phyloP scores from a whole-genome alignment of 495 filamentous ascomycete genomes.

The Daldinia childiae region DNA sequence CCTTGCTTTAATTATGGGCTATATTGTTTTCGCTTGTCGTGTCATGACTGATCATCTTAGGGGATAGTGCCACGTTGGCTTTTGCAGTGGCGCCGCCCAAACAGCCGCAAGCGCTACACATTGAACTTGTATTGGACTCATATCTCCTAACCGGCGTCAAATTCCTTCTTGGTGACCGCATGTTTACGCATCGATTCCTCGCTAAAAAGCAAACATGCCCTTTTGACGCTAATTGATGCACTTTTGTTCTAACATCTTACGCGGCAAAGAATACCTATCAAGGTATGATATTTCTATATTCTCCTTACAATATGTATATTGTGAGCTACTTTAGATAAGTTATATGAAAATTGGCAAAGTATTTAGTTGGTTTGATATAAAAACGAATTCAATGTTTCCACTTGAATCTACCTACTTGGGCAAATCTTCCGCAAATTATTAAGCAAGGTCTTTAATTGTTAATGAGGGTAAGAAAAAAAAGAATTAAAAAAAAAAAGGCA shows the following conservation, averaged over 20 bases:
- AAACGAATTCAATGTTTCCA: background rate
- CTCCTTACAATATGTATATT: background rate
- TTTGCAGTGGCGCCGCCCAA: background rate
- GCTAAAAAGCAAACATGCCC: conserved; percentile 11
- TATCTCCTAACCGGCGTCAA: conserved; percentile 1
- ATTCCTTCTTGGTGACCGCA: background rate
- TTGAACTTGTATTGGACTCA: background rate
- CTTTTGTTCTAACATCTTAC: background rate
- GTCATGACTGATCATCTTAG: background rate
- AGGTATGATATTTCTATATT: background rate
- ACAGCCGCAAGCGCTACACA: conserved; percentile 21
- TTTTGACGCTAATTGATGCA: background rate
- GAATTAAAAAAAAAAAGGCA: background rate
- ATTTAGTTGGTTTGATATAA: background rate
- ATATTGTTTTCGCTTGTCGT: too few species aligned
- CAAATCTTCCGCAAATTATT: conserved; percentile 16
- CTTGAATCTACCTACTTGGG: background rate
- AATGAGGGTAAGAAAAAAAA: too few species aligned
- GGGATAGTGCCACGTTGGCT: conserved; percentile 28
- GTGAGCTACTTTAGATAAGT: background rate
- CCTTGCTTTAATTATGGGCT: background rate
- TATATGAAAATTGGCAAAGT: background rate
- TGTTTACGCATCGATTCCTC: conserved; percentile 1
- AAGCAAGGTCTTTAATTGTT: conserved; percentile 2
- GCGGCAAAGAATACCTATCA: background rate